Base-by-base conservation (phyloP, 2,329 filamentous ascomycete genomes). In the Trichophyton mentagrophytes region DNA sequence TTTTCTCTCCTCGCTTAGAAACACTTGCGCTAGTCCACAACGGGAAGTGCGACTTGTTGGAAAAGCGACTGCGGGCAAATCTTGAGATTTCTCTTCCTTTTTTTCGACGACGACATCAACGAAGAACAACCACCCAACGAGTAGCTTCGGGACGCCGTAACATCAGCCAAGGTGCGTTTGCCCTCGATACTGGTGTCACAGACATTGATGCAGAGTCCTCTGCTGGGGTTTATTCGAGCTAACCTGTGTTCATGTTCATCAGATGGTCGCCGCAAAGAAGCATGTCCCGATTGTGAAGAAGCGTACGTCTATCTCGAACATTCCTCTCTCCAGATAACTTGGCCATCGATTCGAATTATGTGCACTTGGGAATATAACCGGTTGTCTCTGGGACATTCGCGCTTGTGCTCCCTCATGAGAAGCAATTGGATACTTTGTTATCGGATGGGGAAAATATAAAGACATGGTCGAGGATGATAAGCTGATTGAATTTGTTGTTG, bases 231-330 rank as follows among this genome's bases (percentile, higher is more conserved):
- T 51, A 22, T 58, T 60, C 22, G 47, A 51, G 47, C 61, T 57
- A 27, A 63, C 47, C 47, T 46, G 59, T 57, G 57, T 62, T 58
- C 60, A 58, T 61, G 51, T 46, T 60, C 63, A 68, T 53, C 66
- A 92, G 91, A 97, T 97, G 93, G 90, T 92, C 85, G 85, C 91
- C 87, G 89, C 92, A 81, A 95, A 95, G 89, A 95, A 95, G 85
- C 93, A 97, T 82, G 86, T 97, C 77, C 87, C 91, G 76, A 99
- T 99, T 85, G 89, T 99, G 77, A 99, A 99, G 90, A 99, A 99
- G 90, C 90, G 90, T 95, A 92, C 77, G 90, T 90, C 74, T 69
- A 62, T 59, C 62, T 55, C 51, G 27, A 51, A 25, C 5, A 27
- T 55, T 15, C n/a, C 15, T 44, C 40, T n/a, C 49, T 53, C 51